Base-by-base conservation (phyloP, 768 basidiomycete species). In the Termitomyces sp. region DNA sequence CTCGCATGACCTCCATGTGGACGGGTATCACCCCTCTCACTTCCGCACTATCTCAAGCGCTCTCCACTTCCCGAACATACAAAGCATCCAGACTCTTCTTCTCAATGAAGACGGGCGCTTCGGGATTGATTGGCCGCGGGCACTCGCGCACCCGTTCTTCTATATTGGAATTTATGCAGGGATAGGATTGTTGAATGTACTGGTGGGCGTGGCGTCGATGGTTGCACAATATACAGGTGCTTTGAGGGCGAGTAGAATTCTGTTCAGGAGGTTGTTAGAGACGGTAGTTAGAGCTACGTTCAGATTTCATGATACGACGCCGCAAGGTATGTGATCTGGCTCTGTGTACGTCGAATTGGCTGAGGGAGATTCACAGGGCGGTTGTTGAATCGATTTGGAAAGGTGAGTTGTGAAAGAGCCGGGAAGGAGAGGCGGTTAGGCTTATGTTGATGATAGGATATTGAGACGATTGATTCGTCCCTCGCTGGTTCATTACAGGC, bases 381-480 rank as follows among this genome's bases (percentile, higher is more conserved):
- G 3, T 87, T 94, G 80, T 77, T 94, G 63, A 94, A 94, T 70
- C 82, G 92, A 6, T 94, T 94, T 66, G 87, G 84, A 65, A 88
- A 86, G 70, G 82, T 80, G 45, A 52, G 65, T 45, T 5, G 18
- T 6, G 1, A 1, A n/a, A 26, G 16, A 18, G 5, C 7, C 10
- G 2, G 14, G 9, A n/a, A 6, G 18, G 16, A 12, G 5, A 40
- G 10, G 26, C 1, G 18, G n/a, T 42, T 52, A 0, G 10, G 18
- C 51, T 52, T 36, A 52, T 20, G 6, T 12, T 0, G 22, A 32
- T 50, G 28, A 54, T 60, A 87, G 75, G 92, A 96, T 65, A 80
- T 95, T 36, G 92, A 94, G 70, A 93, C 90, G 0, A 88, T 96
- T 20, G 94, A 96, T 66, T 78, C 79, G 0, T 86, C 84, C 4